A percentile compares a stretch with the other conserved stretches of the same genome.
Conservation (phyloP, 1,284 basidiomycete genomes). For the Fomitopsis pinicola region DNA sequence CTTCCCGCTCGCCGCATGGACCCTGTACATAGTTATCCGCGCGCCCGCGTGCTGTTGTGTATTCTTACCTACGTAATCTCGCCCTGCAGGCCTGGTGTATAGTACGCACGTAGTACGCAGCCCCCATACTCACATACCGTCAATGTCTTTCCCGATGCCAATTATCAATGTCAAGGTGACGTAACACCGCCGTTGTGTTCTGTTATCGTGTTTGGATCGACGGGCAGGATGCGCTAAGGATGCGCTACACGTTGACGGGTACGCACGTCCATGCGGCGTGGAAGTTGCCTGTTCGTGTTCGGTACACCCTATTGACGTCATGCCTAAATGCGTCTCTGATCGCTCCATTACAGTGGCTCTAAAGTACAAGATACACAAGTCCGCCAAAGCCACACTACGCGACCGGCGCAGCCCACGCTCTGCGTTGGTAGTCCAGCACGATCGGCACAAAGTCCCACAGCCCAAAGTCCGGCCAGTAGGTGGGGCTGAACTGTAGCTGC, state of each 20-base stretch:
- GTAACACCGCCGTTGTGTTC: no score
- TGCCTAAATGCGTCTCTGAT: no score
- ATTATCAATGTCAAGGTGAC: neutral
- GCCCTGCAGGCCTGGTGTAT: neutral
- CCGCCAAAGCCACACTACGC: neutral
- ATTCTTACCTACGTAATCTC: neutral
- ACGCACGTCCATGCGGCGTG: no score
- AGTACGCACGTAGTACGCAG: neutral
- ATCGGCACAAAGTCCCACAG: slow-evolving; percentile 84
- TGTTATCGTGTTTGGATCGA: no score
- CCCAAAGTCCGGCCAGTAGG: slow-evolving; percentile 96
- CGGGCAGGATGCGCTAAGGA: no score
- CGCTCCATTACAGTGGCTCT: no score
- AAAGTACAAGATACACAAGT: neutral
- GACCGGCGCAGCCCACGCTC: slow-evolving; percentile 44
- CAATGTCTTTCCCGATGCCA: neutral
- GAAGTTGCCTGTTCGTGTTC: no score
- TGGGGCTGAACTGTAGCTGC: slow-evolving; percentile 88
- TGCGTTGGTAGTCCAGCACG: slow-evolving; percentile 81
- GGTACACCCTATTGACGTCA: no score
- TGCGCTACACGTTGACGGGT: no score
- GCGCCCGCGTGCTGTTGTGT: neutral
- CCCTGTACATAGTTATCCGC: neutral
- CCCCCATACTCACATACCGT: no score
- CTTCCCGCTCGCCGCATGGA: neutral